Evolutionary conservation across 768 basidiomycete species (phyloP), one percentile per base, ranked within the genome.

Genomic region (Auricularia sp.): DNA sequence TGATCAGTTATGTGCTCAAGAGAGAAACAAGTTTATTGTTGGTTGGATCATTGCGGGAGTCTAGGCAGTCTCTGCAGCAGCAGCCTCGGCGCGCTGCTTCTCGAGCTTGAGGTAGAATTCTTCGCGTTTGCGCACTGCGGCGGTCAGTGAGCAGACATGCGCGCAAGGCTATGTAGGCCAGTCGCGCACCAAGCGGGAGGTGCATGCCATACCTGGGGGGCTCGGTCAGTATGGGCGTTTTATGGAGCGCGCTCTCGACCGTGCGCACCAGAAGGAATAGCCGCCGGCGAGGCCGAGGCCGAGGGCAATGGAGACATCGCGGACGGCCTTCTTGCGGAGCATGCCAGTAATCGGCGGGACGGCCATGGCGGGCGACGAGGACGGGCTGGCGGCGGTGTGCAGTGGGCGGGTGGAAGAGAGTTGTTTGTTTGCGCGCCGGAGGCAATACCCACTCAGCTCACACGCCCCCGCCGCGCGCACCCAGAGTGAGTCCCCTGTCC

Each of bases 341-440:
- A 85, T 93, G 75, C 94, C 94, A 62, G 90, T 90, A 77, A 96
- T 94, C 70, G 94, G 93, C 67, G 91, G 88, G 74, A 96, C 89
- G 72, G 90, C 75, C 90, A 93, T 93, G 66, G 69, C 75, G 62
- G 47, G 47, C 47, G 47, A 18, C 47, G 47, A 51, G 18, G 47
- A 51, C 21, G 47, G 47, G 18, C 47, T 66, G 73, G 66, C 62
- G 69, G 69, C 69, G 21, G 64, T 68, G 62, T 64, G 67, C 65
- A 62, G 51, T 68, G 68, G 42, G 63, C 68, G 21, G 29, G 47
- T 18, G 47, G 21, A 21, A 51, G 47, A 51, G 47, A 51, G 6
- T 51, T 21, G 47, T 16, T 18, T 16, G 14, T 51, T 16, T 21
- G 47, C 14, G 44, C 44, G 47, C 47, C 47, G 47, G 47, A 51